Percentiles rank a stretch among this genome's conserved stretches.
phyloP scores from a whole-genome alignment of 2,329 filamentous ascomycete species.

The Biscogniauxia mediterranea region DNA sequence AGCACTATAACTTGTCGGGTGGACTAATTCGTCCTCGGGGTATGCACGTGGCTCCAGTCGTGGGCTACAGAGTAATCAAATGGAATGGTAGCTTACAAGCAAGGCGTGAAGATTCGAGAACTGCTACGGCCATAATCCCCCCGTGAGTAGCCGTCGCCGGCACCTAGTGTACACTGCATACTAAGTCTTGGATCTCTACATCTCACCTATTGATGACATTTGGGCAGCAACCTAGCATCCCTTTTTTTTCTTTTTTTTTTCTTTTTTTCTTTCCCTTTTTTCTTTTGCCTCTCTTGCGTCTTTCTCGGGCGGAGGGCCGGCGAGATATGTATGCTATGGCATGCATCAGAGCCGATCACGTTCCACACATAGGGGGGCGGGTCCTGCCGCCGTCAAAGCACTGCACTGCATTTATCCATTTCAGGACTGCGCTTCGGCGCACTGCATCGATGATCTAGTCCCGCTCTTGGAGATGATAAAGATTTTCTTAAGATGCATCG shows the following conservation, averaged over 20 bases:
- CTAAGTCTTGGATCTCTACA: not conserved
- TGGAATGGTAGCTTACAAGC: constrained; percentile 14
- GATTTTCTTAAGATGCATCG: constrained; percentile 3
- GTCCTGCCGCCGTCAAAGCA: constrained; percentile 22
- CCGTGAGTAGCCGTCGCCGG: not conserved
- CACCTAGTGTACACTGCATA: not conserved
- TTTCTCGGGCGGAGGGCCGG: constrained; percentile 11
- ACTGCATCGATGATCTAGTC: constrained; percentile 10
- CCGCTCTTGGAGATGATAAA: not conserved
- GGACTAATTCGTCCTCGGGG: constrained; percentile 16
- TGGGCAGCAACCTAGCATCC: constrained; percentile 18
- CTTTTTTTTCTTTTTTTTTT: no score
- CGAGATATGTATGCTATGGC: constrained; percentile 4
- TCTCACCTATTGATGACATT: not conserved
- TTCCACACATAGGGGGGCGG: constrained; percentile 20
- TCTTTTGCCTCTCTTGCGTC: not conserved
- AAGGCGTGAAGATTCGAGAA: not conserved
- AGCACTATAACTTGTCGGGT: constrained; percentile 20
- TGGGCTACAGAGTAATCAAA: constrained; percentile 14
- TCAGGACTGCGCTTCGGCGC: constrained; percentile 5
- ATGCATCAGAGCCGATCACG: constrained; percentile 11
- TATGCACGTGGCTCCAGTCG: constrained; percentile 41
- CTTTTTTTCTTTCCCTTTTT: not conserved
- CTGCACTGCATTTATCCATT: constrained; percentile 19
- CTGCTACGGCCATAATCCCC: not conserved